Percentiles rank a stretch among this genome's conserved stretches.
Conservation (phyloP, 495 filamentous ascomycete species). For the Friedmanniomyces simplex region DNA sequence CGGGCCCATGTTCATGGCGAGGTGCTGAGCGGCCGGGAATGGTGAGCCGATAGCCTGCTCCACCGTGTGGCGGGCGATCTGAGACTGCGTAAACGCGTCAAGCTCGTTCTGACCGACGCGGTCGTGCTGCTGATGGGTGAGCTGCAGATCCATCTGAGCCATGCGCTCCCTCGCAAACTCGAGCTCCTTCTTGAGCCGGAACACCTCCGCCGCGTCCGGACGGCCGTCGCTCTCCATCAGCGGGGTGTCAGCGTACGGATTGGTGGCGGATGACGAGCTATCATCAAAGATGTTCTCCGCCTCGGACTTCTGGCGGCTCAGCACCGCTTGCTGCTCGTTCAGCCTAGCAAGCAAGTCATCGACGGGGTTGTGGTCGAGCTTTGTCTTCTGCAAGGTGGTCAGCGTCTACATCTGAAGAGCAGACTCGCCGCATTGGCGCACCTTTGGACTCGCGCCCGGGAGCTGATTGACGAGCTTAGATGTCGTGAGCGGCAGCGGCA, state of each 20-base stretch:
- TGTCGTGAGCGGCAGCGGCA: slow-evolving; percentile 26
- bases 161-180: slow-evolving; percentile 70
- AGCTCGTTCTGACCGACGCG: background rate
- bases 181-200: slow-evolving; percentile 60
- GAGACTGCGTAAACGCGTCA: slow-evolving; percentile 41
- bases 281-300: slow-evolving; percentile 7
- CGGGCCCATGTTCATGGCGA: slow-evolving; percentile 15
- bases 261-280: slow-evolving; percentile 39
- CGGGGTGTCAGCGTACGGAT: slow-evolving; percentile 38
- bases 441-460: background rate
- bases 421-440: slow-evolving; percentile 19
- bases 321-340: slow-evolving; percentile 51
- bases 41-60: slow-evolving; percentile 60
- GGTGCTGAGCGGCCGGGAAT: slow-evolving; percentile 25
- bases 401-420: background rate
- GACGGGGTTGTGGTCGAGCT: slow-evolving; percentile 35
- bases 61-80: slow-evolving; percentile 62
- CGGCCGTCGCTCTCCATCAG: slow-evolving; percentile 35
- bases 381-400: slow-evolving; percentile 20
- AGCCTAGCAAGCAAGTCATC: slow-evolving; percentile 57
- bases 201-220: slow-evolving; percentile 38
- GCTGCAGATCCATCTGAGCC: slow-evolving; percentile 70
- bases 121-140: slow-evolving; percentile 36
- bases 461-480: slow-evolving; percentile 36
- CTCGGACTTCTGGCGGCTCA: slow-evolving; percentile 38